These are phyloP conservation scores for Ceratocystis eucalypticola DNA, from an alignment of 2,329 filamentous ascomycete genomes.

Conservation along the genomic window DNA sequence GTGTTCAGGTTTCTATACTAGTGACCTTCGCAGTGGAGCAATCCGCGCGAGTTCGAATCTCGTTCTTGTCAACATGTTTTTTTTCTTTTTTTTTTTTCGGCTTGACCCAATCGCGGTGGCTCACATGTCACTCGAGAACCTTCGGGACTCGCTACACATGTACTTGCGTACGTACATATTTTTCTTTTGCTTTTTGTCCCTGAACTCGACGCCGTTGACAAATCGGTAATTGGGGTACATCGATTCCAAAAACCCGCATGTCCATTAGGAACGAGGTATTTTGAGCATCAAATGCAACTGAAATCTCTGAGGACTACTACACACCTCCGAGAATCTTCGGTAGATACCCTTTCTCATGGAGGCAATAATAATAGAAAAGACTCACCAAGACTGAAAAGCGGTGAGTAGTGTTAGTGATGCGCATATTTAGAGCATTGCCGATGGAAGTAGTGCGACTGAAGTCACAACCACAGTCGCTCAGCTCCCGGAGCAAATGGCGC, in stretches of 20 bases:
- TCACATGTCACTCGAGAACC: no score
- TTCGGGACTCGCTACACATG: no score
- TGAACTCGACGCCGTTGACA: no score
- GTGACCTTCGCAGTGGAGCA: constrained; percentile 18
- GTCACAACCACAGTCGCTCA: not conserved
- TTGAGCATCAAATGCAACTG: not conserved
- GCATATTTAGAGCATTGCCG: not conserved
- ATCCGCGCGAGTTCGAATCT: constrained; percentile 21
- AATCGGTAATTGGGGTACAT: not conserved
- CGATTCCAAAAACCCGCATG: not conserved
- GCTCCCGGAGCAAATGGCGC: not conserved
- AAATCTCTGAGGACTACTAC: not conserved
- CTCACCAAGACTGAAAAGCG: not conserved
- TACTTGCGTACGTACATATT: no score
- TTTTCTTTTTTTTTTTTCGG: no score
- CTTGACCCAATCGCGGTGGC: no score
- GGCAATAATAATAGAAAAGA: not conserved
- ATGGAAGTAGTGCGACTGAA: not conserved
- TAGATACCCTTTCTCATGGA: no score
- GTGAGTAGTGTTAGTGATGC: not conserved
- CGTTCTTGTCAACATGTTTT: constrained; percentile 23
- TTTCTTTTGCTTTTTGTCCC: no score
- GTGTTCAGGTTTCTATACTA: no score
- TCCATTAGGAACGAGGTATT: not conserved
- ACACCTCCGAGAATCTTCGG: not conserved